Evolutionary conservation across 2,329 filamentous ascomycete species (phyloP), one percentile per base, ranked within the genome.

Genomic region (Endocalyx cinctus): DNA sequence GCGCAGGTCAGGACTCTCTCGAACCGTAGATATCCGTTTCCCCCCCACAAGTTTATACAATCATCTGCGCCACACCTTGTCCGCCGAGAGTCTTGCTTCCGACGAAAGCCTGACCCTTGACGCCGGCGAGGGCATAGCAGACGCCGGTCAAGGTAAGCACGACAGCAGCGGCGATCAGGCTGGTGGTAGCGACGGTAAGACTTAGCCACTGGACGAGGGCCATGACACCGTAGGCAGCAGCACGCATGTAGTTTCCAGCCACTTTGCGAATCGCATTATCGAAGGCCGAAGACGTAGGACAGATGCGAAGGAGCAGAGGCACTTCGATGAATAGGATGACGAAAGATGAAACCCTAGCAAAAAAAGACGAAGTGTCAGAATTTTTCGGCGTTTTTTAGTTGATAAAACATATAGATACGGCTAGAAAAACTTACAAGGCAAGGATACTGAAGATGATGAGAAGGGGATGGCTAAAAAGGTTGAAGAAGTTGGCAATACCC

Each of bases 191-290:
- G 15, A 67, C 54, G 40, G 84, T 71, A 43, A 89, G 67, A 59
- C 87, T 94, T 38, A 94, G 67, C 77, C 86, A 97, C 63, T 96
- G 88, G 28, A 94, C 62, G 31, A 82, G 56, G 50, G 79, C 84
- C 84, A 97, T 90, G 58, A 77, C 66, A 37, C 67, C 64, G 65
- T 98, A 98, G 57, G 94, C 83, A 37, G 70, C 84, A 14, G 90
- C 90, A 64, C 92, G 88, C 82, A 92, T 94, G 70, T 89, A 97
- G 71, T 96, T 97, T 39, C 89, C 94, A 44, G 87, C 87, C 70
- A 98, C 86, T 55, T 78, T 82, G 63, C 90, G 88, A 62, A 98
- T 90, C 59, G 88, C 82, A 47, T 67, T 70, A 62, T 98, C 92
- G 67, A 98, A 98, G 46, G 77, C 80, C 45, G 82, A 64, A 11